phyloP scores from a whole-genome alignment of 768 basidiomycete genomes.

The Podaxis carcinomalis region DNA sequence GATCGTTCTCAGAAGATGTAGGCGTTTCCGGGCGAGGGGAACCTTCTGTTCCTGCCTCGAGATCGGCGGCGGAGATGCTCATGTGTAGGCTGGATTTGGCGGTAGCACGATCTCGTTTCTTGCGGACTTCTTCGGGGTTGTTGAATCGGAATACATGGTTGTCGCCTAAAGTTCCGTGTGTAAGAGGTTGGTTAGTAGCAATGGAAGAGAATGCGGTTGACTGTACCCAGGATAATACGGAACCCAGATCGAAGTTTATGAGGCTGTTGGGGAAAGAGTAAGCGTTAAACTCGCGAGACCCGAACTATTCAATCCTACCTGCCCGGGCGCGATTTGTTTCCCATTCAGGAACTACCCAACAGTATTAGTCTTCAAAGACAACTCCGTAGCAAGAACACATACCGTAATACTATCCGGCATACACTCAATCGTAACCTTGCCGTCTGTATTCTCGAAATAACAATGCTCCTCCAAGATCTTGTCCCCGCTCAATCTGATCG shows the following conservation, averaged over 20 bases:
- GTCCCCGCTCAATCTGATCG: slow-evolving; percentile 89
- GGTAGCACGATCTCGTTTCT: slow-evolving; percentile 79
- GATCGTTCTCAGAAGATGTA: slow-evolving; percentile 58
- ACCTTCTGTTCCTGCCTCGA: slow-evolving; percentile 41
- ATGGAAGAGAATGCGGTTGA: slow-evolving; percentile 6
- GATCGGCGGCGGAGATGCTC: slow-evolving; percentile 61
- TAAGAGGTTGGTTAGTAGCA: slow-evolving; percentile 3
- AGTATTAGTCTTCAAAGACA: neutral
- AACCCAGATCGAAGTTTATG: slow-evolving; percentile 91
- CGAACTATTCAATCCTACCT: slow-evolving; percentile 42
- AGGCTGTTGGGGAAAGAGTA: slow-evolving; percentile 33
- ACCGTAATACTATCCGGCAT: slow-evolving; percentile 82
- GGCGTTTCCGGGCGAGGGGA: slow-evolving; percentile 80
- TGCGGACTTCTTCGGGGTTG: slow-evolving; percentile 92
- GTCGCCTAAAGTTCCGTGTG: slow-evolving; percentile 53
- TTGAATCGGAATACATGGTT: slow-evolving; percentile 98
- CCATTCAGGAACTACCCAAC: slow-evolving; percentile 83
- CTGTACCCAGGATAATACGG: slow-evolving; percentile 88
- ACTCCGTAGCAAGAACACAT: slow-evolving; percentile 21
- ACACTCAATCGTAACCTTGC: slow-evolving; percentile 78
- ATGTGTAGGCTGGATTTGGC: slow-evolving; percentile 66
- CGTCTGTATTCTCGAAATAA: slow-evolving; percentile 81
- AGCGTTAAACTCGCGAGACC: neutral
- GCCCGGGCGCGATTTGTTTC: slow-evolving; percentile 72
- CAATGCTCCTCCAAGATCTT: slow-evolving; percentile 94